A percentile compares a stretch with the other conserved stretches of the same genome.
These are phyloP conservation scores for Mitragyna speciosa DNA, from an alignment of 257 asterid genomes.

Conservation along the genomic window DNA sequence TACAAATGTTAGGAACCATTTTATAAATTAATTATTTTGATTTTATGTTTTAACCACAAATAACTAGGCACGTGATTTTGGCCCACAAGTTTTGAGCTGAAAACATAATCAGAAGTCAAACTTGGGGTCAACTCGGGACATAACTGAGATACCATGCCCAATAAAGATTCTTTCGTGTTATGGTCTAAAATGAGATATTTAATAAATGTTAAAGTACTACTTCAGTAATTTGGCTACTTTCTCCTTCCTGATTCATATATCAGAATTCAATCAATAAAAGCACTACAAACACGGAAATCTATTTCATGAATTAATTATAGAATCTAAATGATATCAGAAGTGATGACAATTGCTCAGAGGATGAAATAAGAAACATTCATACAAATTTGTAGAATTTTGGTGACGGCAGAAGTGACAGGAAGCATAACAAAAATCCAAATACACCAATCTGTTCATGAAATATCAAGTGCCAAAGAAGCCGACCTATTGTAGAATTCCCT, in stretches of 20 bases:
- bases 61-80: not conserved
- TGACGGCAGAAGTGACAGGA: no score
- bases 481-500: slow-evolving; percentile 60
- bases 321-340: no score
- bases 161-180: not conserved
- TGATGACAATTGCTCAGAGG: not conserved
- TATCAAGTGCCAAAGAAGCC: slow-evolving; percentile 27
- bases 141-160: no score
- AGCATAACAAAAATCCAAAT: no score
- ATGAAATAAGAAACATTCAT: not conserved
- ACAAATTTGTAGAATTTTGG: no score
- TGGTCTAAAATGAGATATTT: not conserved
- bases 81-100: not conserved
- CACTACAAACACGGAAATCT: not conserved
- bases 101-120: not conserved
- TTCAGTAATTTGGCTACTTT: not conserved
- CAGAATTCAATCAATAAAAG: not conserved
- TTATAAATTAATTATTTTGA: no score
- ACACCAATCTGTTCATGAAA: slow-evolving; percentile 3
- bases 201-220: not conserved
- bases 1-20: not conserved
- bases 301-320: not conserved
- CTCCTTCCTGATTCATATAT: not conserved
- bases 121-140: not conserved
- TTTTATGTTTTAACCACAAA: not conserved